Evolutionary conservation across 805 yeast genomes (phyloP), one percentile per base, ranked within the genome.

Genomic region (Wickerhamiella nectarea): DNA sequence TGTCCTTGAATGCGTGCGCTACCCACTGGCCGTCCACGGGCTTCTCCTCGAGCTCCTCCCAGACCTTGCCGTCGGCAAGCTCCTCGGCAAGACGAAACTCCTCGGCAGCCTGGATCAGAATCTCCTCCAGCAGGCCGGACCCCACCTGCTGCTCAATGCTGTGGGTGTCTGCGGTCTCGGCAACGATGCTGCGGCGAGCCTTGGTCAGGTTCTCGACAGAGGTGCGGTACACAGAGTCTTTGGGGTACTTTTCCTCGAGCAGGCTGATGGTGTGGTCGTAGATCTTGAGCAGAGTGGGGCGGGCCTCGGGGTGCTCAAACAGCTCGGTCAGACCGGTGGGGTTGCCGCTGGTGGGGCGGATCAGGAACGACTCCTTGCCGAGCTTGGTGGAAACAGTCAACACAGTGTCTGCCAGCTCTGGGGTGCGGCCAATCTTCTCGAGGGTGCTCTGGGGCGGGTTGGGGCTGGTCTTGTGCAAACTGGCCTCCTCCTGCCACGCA

Each of bases 271-370:
- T 84, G 46, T 78, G 73, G 51, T 72, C 73, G 65, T 84, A 84
- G 36, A 84, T 65, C 29, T 80, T 71, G 46, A 75, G 65, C 54
- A 84, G 68, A 2, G 86, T 82, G 2, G 89, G 87, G 60, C 84
- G 74, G 43, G 94, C 93, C 58, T 78, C 72, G 41, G 94, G 93
- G 61, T 82, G 91, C 59, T 78, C 81, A 56, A 65, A 69, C 49
- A 84, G 61, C 2, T 91, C 93, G 3, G 94, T 73, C 48, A 84
- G 53, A 51, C 94, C 94, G 17, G 93, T 84, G 24, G 89, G 89
- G 53, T 75, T 46, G 67, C 85, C 86, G 29, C 66, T 64, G 3
- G 71, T 69, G 10, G 83, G 65, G 55, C 69, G 74, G 47, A 78
- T 71, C 46, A 78, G 67, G 11, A 71, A 61, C 50, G 45, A 48